Evolutionary conservation across 1,284 basidiomycete genomes (phyloP).

Genomic region (Agroathelia rolfsii): DNA sequence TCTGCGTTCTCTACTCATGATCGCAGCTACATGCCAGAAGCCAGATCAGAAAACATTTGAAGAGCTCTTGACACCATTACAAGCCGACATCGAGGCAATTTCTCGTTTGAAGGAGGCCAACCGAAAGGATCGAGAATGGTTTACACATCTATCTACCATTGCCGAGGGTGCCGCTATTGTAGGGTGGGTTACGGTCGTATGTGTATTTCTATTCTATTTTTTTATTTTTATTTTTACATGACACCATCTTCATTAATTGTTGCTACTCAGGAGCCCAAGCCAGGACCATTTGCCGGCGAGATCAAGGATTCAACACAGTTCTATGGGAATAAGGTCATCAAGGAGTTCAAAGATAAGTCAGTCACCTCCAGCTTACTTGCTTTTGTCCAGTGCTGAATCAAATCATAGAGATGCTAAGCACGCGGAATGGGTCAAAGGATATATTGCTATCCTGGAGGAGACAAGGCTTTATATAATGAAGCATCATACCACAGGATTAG

Average conservation of each 20-base stretch:
- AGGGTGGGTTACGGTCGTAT: constrained; percentile 86
- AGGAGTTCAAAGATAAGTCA: constrained; percentile 88
- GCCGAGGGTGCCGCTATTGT: constrained; percentile 79
- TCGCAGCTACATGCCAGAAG: constrained; percentile 71
- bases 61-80: constrained; percentile 63
- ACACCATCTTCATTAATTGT: constrained; percentile 7
- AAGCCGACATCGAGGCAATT: constrained; percentile 67
- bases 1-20: constrained; percentile 59
- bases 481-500: constrained; percentile 79
- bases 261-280: constrained; percentile 59
- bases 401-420: constrained; percentile 72
- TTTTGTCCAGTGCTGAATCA: constrained; percentile 5
- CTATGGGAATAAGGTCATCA: constrained; percentile 87
- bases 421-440: constrained; percentile 81
- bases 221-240: not conserved
- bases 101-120: constrained; percentile 77
- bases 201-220: constrained; percentile 21
- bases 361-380: constrained; percentile 17
- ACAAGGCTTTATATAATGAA: constrained; percentile 81
- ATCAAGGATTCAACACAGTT: constrained; percentile 86
- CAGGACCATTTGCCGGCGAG: constrained; percentile 75
- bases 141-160: constrained; percentile 72
- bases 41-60: constrained; percentile 59
- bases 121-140: constrained; percentile 75
- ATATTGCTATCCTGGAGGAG: constrained; percentile 66